Conservation (phyloP, 2,329 filamentous ascomycete genomes). For the Cladobotryum protrusum region DNA sequence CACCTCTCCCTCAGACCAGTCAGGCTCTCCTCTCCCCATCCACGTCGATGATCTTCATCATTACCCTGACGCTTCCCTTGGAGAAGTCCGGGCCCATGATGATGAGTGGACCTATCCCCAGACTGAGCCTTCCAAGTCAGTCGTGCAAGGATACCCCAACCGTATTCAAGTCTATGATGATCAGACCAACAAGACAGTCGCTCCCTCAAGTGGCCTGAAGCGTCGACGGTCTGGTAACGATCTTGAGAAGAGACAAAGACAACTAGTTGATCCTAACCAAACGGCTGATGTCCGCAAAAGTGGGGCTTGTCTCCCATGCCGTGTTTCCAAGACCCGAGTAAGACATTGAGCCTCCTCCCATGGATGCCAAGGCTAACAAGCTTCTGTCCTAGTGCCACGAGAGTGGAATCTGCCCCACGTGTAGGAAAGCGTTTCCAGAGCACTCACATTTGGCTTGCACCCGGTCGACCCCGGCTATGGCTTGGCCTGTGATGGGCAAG, state of each 20-base stretch:
- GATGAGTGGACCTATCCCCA: slow-evolving; percentile 37
- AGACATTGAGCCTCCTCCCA: slow-evolving; percentile 22
- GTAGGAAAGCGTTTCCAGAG: slow-evolving; percentile 35
- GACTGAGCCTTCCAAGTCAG: slow-evolving; percentile 26
- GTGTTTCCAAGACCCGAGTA: slow-evolving; percentile 42
- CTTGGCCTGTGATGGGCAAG: slow-evolving; percentile 33
- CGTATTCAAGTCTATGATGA: slow-evolving; percentile 27
- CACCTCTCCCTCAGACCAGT: slow-evolving; percentile 35
- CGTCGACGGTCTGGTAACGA: slow-evolving; percentile 29
- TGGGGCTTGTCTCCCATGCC: slow-evolving; percentile 44
- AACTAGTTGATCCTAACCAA: slow-evolving; percentile 35
- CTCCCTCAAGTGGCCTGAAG: slow-evolving; percentile 26
- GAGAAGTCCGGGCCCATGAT: slow-evolving; percentile 31
- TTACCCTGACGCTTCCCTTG: slow-evolving; percentile 26
- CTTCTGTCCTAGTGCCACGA: slow-evolving; percentile 30
- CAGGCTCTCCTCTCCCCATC: slow-evolving; percentile 29
- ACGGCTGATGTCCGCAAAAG: slow-evolving; percentile 44
- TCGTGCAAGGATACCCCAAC: slow-evolving; percentile 25
- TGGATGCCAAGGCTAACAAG: slow-evolving; percentile 21
- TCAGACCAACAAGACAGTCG: slow-evolving; percentile 17
- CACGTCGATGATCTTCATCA: slow-evolving; percentile 25
- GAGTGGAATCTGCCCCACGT: slow-evolving; percentile 36
- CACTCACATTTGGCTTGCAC: slow-evolving; percentile 36
- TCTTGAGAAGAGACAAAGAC: slow-evolving; percentile 30
- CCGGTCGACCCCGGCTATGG: slow-evolving; percentile 30